Percentiles rank a stretch among this genome's conserved stretches.
Evolutionary conservation across 305 asterid species (phyloP).

Genomic region (Nicotiana rustica): DNA sequence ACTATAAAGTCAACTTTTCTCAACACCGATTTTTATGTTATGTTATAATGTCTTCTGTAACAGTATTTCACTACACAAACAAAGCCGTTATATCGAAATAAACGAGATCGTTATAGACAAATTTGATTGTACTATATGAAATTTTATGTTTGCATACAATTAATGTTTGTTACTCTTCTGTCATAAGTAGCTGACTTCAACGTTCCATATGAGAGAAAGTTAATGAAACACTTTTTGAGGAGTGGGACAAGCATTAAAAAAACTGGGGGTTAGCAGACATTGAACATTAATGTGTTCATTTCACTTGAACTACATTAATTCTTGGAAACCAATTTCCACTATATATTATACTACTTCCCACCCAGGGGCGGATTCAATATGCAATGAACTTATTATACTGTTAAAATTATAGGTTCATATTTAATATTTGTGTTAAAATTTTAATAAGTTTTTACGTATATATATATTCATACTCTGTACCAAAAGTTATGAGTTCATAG

Average conservation of each 20-base stretch:
- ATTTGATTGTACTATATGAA: not conserved
- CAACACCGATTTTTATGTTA: too few species aligned
- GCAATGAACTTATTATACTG: too few species aligned
- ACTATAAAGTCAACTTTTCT: too few species aligned
- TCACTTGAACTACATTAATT: not conserved
- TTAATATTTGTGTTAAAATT: too few species aligned
- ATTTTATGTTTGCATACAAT: not conserved
- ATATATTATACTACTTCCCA: not conserved
- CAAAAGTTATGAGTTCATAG: too few species aligned
- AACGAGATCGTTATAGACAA: too few species aligned
- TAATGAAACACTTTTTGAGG: slow-evolving; percentile 16
- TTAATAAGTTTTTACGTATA: too few species aligned
- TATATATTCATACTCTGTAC: too few species aligned
- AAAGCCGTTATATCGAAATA: too few species aligned
- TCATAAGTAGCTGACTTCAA: not conserved
- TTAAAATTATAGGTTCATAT: too few species aligned
- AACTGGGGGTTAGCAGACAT: not conserved
- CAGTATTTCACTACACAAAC: too few species aligned
- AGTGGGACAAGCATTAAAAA: not conserved
- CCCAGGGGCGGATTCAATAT: accelerated
- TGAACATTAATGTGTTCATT: not conserved
- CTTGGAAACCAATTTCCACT: not conserved
- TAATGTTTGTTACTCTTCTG: not conserved
- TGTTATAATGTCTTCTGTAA: too few species aligned
- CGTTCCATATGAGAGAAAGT: not conserved